Conservation (phyloP, 495 filamentous ascomycete species). For the Lasiosphaeriaceae sp. region DNA sequence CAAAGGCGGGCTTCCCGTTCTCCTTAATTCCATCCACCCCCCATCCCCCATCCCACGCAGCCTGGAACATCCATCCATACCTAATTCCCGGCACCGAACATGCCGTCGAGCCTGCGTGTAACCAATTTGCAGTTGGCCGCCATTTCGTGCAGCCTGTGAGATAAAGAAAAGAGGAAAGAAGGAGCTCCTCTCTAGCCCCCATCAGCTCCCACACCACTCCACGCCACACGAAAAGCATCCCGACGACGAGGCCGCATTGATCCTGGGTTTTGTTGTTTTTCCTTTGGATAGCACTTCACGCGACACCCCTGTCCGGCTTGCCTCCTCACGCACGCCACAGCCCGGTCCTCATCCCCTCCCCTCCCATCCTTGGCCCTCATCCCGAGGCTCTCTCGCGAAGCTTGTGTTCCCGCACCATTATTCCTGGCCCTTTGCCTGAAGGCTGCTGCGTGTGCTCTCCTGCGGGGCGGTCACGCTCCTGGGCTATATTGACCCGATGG, state of each 20-base stretch:
- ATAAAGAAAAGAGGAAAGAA: too few species aligned
- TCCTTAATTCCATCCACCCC: not conserved
- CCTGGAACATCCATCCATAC: not conserved
- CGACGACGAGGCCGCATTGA: too few species aligned
- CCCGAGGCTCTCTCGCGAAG: too few species aligned
- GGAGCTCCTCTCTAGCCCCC: too few species aligned
- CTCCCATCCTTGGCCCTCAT: not conserved
- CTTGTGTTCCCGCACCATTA: not conserved
- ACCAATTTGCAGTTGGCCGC: too few species aligned
- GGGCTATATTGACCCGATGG: slow-evolving; percentile 23
- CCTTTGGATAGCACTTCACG: too few species aligned
- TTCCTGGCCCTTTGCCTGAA: not conserved
- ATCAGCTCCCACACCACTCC: too few species aligned
- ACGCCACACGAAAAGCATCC: too few species aligned
- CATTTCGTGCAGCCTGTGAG: too few species aligned
- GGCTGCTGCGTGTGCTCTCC: slow-evolving; percentile 10
- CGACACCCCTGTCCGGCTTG: not conserved
- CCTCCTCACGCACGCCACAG: slow-evolving; percentile 3
- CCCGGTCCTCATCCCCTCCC: slow-evolving; percentile 1
- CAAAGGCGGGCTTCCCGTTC: not conserved
- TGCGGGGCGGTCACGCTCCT: slow-evolving; percentile 21
- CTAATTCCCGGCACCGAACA: too few species aligned
- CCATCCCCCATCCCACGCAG: not conserved
- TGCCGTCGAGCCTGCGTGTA: too few species aligned
- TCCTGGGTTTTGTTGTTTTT: not conserved